Percentiles rank a stretch among this genome's conserved stretches.
phyloP scores from a whole-genome alignment of 306 rosid genomes.

The barrel medic (Medicago truncatula) region DNA sequence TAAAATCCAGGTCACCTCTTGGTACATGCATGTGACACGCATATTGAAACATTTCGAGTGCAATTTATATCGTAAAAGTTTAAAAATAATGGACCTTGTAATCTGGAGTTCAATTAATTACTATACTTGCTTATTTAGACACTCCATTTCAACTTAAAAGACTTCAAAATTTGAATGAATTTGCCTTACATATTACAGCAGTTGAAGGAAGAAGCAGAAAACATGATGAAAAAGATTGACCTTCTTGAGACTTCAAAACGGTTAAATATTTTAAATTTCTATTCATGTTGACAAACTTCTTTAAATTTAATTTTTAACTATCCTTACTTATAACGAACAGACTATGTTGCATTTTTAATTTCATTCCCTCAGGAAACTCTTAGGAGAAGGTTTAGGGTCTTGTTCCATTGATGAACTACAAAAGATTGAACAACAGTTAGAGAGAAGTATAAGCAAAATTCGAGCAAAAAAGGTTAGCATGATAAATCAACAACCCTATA shows the following conservation, averaged over 20 bases:
- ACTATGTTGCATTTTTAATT: constrained; percentile 1
- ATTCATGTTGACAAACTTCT: background rate
- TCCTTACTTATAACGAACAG: background rate
- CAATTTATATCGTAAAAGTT: no score
- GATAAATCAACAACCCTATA: background rate
- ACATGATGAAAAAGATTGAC: constrained; percentile 73
- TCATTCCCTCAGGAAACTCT: constrained; percentile 58
- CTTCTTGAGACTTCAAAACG: constrained; percentile 75
- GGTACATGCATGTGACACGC: no score
- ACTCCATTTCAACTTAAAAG: background rate
- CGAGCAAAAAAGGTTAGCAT: constrained; percentile 70
- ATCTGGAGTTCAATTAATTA: no score
- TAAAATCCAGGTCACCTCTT: no score
- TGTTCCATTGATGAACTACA: constrained; percentile 72
- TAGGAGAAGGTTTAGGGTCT: constrained; percentile 71
- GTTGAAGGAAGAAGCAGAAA: constrained; percentile 66
- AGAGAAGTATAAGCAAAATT: constrained; percentile 60
- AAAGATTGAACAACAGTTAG: constrained; percentile 68
- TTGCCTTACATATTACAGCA: constrained; percentile 54
- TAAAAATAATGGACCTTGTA: no score
- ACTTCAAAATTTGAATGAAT: constrained; percentile 9
- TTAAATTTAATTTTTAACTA: background rate
- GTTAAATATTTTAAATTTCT: constrained; percentile 44
- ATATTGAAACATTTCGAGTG: no score
- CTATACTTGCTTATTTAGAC: background rate